Evolutionary conservation across 805 yeast genomes (phyloP).

Genomic region (Tetrapisispora nanseiensis): DNA sequence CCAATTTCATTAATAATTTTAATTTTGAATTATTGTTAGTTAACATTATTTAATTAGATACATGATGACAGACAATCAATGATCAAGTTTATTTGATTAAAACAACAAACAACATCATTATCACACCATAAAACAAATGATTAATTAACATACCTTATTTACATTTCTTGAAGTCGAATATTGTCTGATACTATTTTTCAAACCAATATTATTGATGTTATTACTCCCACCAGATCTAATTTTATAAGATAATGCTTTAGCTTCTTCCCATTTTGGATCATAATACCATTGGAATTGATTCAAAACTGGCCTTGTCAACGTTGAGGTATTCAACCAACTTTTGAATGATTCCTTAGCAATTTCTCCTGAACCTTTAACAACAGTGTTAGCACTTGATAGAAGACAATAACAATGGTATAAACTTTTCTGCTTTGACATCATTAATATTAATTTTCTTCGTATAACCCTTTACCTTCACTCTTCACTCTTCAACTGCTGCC

Average conservation of each 20-base stretch:
- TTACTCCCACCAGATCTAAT: not conserved
- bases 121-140: not conserved
- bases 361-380: conserved; percentile 14
- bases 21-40: too few relatives aligned
- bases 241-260: conserved; percentile 16
- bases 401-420: conserved; percentile 21
- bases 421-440: conserved; percentile 16
- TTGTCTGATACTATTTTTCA: conserved; percentile 8
- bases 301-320: conserved; percentile 18
- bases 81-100: not conserved
- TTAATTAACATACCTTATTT: conserved; percentile 2
- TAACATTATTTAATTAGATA: too few relatives aligned
- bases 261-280: conserved; percentile 28
- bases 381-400: conserved; percentile 13
- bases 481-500: too few relatives aligned
- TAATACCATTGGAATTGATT: conserved; percentile 19
- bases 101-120: not conserved
- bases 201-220: not conserved
- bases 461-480: too few relatives aligned
- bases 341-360: conserved; percentile 16
- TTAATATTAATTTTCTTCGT: too few relatives aligned
- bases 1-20: too few relatives aligned
- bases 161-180: conserved; percentile 9
- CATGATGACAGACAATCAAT: not conserved
- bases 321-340: conserved; percentile 21